A percentile compares a stretch with the other conserved stretches of the same genome.
Conservation (phyloP, 1,284 basidiomycete genomes). For the Cutaneotrichosporon cavernicola region DNA sequence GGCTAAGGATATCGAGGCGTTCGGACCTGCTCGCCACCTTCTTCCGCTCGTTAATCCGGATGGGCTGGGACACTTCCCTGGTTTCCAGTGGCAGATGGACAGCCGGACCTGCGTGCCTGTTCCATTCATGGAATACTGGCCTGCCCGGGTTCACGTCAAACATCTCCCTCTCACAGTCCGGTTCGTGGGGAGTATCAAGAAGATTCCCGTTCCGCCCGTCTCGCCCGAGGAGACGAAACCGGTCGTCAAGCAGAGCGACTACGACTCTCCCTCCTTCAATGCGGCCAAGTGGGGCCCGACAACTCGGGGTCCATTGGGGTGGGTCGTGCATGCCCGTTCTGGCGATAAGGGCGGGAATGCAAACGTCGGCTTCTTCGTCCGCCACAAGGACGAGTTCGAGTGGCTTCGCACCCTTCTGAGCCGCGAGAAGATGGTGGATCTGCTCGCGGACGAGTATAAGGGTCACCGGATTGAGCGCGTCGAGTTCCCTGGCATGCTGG, state of each 20-base stretch:
- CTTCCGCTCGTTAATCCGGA: constrained; percentile 23
- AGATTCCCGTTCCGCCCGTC: constrained; percentile 11
- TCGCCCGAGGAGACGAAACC: neutral
- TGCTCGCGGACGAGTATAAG: constrained; percentile 31
- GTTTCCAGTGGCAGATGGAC: constrained; percentile 24
- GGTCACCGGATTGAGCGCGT: constrained; percentile 32
- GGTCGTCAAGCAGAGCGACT: constrained; percentile 14
- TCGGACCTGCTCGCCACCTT: constrained; percentile 14
- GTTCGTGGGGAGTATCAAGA: constrained; percentile 16
- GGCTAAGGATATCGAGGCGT: constrained; percentile 23
- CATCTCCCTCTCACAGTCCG: constrained; percentile 18
- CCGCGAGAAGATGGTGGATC: constrained; percentile 19
- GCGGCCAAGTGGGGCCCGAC: constrained; percentile 23
- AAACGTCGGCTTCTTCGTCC: constrained; percentile 36
- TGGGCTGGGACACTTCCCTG: constrained; percentile 28
- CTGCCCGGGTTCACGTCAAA: constrained; percentile 16
- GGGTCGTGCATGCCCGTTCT: constrained; percentile 33
- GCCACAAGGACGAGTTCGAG: constrained; percentile 29
- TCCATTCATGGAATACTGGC: constrained; percentile 30
- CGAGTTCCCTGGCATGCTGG: constrained; percentile 33
- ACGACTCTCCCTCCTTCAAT: constrained; percentile 14
- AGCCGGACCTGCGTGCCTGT: constrained; percentile 10
- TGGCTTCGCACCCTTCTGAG: constrained; percentile 30
- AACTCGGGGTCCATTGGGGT: constrained; percentile 26
- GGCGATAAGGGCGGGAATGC: constrained; percentile 40